phyloP scores from a whole-genome alignment of 768 basidiomycete genomes.

The Jaapia argillacea region DNA sequence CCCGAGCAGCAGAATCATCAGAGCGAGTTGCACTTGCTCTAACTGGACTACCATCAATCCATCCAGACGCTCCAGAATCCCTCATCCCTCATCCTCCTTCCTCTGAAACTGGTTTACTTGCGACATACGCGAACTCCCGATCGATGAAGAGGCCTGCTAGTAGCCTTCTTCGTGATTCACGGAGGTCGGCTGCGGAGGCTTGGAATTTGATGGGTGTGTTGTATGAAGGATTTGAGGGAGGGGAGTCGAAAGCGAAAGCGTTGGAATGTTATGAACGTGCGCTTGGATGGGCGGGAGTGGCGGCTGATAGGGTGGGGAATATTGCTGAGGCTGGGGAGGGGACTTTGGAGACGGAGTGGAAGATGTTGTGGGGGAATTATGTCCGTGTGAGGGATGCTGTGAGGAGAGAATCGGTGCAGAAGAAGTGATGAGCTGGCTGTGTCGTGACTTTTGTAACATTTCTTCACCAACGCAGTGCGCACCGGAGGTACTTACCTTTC shows the following conservation, averaged over 20 bases:
- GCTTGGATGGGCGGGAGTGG: constrained; percentile 52
- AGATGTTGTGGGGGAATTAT: constrained; percentile 49
- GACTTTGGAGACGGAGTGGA: constrained; percentile 52
- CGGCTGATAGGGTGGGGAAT: constrained; percentile 24
- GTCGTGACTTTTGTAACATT: too few species aligned
- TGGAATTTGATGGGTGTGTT: constrained; percentile 69
- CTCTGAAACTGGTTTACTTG: constrained; percentile 29
- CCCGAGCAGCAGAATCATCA: constrained; percentile 55
- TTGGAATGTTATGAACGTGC: constrained; percentile 62
- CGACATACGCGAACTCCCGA: constrained; percentile 34
- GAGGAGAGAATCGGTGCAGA: constrained; percentile 1
- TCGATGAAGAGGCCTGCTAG: constrained; percentile 45
- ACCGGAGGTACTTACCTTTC: too few species aligned
- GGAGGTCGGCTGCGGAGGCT: constrained; percentile 61
- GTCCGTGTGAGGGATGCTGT: constrained; percentile 31
- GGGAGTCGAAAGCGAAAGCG: constrained; percentile 28
- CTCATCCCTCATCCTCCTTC: constrained; percentile 26
- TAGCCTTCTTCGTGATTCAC: constrained; percentile 55
- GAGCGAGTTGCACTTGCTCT: constrained; percentile 52
- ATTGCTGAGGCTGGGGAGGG: constrained; percentile 37
- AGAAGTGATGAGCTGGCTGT: too few species aligned
- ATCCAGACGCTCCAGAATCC: constrained; percentile 24
- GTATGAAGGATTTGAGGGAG: constrained; percentile 30
- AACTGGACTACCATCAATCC: constrained; percentile 27
- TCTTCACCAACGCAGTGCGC: too few species aligned